Base-by-base conservation (phyloP, 441 rosid species). In the Mallotus repandus region DNA sequence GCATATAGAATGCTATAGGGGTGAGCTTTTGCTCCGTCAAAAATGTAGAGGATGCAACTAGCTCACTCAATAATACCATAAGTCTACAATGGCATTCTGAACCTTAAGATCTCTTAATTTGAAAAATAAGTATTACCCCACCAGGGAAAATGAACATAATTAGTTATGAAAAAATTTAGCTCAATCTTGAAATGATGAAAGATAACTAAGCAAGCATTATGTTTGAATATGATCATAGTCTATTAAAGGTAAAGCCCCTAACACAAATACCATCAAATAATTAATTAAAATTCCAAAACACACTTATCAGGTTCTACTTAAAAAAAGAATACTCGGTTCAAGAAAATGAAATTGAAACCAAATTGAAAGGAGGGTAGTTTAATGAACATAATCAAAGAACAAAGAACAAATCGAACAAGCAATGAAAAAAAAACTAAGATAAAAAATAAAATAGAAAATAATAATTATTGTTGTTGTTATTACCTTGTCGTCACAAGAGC, bases 401-500 rank as follows among this genome's bases (percentile, higher is more conserved):
- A n/a, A n/a, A n/a, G n/a, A 38, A 38, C 41, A 3, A 38, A 38
- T 38, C 41, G 5, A 38, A 38, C 41, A 38, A 38, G 7, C 5
- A 38, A 4, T 38, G 5, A 38, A 38, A 38, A 38, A 38, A 38
- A 4, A 38, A 38, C 0, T 4, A 6, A 38, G 41, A 38, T 38
- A n/a, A 55, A 6, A 32, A 41, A 2, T 3, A 53, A 38, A 63
- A 56, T 14, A 35, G 22, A 7, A 4, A 4, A 38, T 38, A 4
- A 38, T 38, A 0, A 38, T 38, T 4, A 38, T 1, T 38, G 1
- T 38, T 38, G 7, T 4, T 38, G 41, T 38, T 38, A 38, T 6
- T 38, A 85, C 94, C 88, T 89, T 85, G 45, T 86, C 89, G 69
- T 89, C 97, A 74, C 98, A 93, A 66, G 96, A 65, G n/a, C n/a